These are phyloP conservation scores for Aspergillus funiculosus DNA, from an alignment of 495 filamentous ascomycete genomes.

Conservation along the genomic window DNA sequence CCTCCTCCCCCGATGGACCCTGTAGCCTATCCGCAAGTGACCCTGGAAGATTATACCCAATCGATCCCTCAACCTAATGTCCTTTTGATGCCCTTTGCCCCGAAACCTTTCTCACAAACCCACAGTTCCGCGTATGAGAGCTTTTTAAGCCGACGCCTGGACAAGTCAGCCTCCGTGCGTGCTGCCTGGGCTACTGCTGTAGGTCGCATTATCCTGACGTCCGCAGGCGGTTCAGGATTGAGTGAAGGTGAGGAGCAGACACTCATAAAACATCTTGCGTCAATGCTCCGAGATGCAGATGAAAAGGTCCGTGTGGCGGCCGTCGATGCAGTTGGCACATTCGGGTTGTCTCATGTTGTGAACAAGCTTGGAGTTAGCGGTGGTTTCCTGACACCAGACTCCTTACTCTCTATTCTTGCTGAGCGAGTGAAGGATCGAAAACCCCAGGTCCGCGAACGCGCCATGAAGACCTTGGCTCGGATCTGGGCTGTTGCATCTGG, in stretches of 20 bases:
- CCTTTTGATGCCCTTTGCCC: slow-evolving; percentile 71
- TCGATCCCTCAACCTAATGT: slow-evolving; percentile 52
- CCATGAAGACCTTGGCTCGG: slow-evolving; percentile 73
- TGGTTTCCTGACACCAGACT: slow-evolving; percentile 60
- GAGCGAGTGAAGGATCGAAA: slow-evolving; percentile 87
- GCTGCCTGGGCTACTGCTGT: slow-evolving; percentile 77
- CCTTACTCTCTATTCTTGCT: slow-evolving; percentile 70
- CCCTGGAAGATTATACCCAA: slow-evolving; percentile 53
- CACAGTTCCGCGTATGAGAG: slow-evolving; percentile 71
- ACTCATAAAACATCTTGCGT: slow-evolving; percentile 65
- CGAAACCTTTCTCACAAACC: slow-evolving; percentile 75
- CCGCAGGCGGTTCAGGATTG: slow-evolving; percentile 78
- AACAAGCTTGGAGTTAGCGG: slow-evolving; percentile 71
- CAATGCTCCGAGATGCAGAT: slow-evolving; percentile 80
- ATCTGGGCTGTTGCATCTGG: slow-evolving; percentile 90
- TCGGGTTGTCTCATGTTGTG: slow-evolving; percentile 72
- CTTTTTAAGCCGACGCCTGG: slow-evolving; percentile 75
- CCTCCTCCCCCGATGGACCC: slow-evolving; percentile 68
- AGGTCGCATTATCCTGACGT: slow-evolving; percentile 77
- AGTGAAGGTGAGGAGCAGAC: slow-evolving; percentile 66
- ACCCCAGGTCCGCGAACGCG: slow-evolving; percentile 72
- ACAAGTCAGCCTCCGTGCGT: slow-evolving; percentile 75
- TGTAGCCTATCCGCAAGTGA: slow-evolving; percentile 69
- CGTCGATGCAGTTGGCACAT: slow-evolving; percentile 70
- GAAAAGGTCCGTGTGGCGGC: slow-evolving; percentile 87